Base-by-base conservation (phyloP, 2,329 filamentous ascomycete species). In the Trichoderma guizhouense region DNA sequence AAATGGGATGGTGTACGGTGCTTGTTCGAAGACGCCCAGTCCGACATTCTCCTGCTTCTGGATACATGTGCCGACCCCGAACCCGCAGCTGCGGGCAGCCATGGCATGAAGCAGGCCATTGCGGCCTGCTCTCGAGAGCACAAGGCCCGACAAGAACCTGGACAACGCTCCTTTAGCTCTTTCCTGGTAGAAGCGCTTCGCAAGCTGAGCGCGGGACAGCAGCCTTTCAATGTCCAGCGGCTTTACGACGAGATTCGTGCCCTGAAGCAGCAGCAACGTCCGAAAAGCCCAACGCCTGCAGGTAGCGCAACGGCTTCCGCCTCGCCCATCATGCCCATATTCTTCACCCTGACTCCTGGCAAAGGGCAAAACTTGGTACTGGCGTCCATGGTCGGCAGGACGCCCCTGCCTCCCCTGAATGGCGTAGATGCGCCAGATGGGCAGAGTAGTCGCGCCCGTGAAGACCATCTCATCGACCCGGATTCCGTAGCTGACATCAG, bases 1-100 rank as follows among this genome's bases (percentile, higher is more conserved):
- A 90, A 87, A 76, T 91, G 89, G 89, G 86, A 87, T 74, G 87
- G 87, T n/a, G 84, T 91, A 2, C 86, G 88, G 71, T 89, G 86
- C 76, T 80, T 90, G 18, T 85, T 91, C 65, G 89, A 91, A 74
- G 88, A 91, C 77, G 86, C 87, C 2, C 86, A 87, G 73, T 89
- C 88, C 5, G 89, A 91, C 77, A 88, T 91, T 43, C 83, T 91
- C 15, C 80, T 91, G 6, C 80, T 91, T 14, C 83, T 91, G 30
- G 89, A 91, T 78, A 88, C 87, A n/a, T 90, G 88, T 76, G 85
- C 86, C 12, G 78, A 86, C n/a, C 83, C 84, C 34, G 86, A 90
- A 73, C 81, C 83, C 12, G 81, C 85, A 1, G 79, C 84, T 65
- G 81, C 84, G 5, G 86, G 86, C 28, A 86, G 85, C 72, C 84